Percentiles rank a stretch among this genome's conserved stretches.
Evolutionary conservation across 768 basidiomycete genomes (phyloP).

Genomic region (Epithele typhae): DNA sequence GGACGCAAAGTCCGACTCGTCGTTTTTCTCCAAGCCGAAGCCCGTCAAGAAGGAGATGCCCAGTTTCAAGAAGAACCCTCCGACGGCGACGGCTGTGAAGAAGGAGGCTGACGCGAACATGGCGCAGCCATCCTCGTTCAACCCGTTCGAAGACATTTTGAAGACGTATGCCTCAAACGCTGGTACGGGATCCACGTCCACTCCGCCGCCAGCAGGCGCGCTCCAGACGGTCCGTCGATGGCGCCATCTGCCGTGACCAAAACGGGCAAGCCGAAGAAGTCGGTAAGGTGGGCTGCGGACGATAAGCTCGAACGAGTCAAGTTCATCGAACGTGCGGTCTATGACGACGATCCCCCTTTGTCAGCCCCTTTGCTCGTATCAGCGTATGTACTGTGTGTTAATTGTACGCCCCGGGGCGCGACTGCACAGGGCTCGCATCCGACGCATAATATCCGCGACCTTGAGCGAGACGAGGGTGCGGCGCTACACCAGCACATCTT

Average conservation of each 20-base stretch:
- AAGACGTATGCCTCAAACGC: conserved; percentile 68
- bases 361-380: conserved; percentile 53
- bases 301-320: conserved; percentile 69
- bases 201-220: conserved; percentile 49
- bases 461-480: conserved; percentile 85
- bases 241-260: conserved; percentile 23
- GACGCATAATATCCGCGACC: conserved; percentile 71
- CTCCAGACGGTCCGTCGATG: conserved; percentile 9
- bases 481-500: conserved; percentile 79
- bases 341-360: conserved; percentile 87
- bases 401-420: conserved; percentile 33
- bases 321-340: conserved; percentile 80
- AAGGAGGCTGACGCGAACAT: conserved; percentile 54
- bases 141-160: conserved; percentile 81
- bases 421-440: conserved; percentile 66
- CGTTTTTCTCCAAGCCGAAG: conserved; percentile 86
- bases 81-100: conserved; percentile 33
- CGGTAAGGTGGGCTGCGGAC: conserved; percentile 76
- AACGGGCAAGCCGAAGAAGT: conserved; percentile 65
- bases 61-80: conserved; percentile 77
- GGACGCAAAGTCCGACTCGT: conserved; percentile 81
- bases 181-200: conserved; percentile 53
- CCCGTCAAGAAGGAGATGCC: conserved; percentile 73
- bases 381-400: conserved; percentile 45
- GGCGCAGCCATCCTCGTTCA: conserved; percentile 70